Base-by-base conservation (phyloP, 495 filamentous ascomycete species). In the Friedmanniomyces endolithicus region DNA sequence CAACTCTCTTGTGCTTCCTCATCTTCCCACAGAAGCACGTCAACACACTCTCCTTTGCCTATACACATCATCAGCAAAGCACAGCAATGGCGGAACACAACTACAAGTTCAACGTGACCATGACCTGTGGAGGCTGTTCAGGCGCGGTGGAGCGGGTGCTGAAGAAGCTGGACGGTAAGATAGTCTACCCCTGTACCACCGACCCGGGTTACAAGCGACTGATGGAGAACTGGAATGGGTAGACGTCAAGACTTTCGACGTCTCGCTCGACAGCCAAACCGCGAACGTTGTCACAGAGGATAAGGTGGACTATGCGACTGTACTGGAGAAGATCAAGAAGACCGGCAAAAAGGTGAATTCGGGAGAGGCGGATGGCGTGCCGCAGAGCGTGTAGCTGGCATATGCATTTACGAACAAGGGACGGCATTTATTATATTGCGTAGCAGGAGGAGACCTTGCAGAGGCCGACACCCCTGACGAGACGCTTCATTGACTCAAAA, bases 321-420 rank as follows among this genome's bases (percentile, higher is more conserved):
- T 98, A 43, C 78, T 95, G 49, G 77, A 79, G 64, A 89, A 81
- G 54, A 96, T 98, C 65, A 82, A 83, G 78, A 97, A 96, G 79
- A 96, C 92, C 1, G 90, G 89, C 29, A 98, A 97, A 80, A 81
- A 79, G 63, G 81, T 98, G 59, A 88, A 82, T 59, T 77, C 71
- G 22, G 86, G 80, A 20, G 79, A 86, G 77, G 83, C 74, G 17
- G 81, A 72, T 53, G 70, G 70, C 17, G 34, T 56, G 19, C 24
- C 44, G 24, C 49, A 62, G 52, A 27, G 46, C 12, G 62, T 65
- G 37, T 61, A 29, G 41, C 41, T 8, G 33, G 17, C 3, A 41
- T 6, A 41, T 14, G 14, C 6, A 41, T 4, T 14, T 41, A 31
- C 27, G 27, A 31, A 4, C 27, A 4, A 4, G 27, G 27, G 27